Conservation (phyloP, 768 basidiomycete species). For the Lentinus tigrinus region DNA sequence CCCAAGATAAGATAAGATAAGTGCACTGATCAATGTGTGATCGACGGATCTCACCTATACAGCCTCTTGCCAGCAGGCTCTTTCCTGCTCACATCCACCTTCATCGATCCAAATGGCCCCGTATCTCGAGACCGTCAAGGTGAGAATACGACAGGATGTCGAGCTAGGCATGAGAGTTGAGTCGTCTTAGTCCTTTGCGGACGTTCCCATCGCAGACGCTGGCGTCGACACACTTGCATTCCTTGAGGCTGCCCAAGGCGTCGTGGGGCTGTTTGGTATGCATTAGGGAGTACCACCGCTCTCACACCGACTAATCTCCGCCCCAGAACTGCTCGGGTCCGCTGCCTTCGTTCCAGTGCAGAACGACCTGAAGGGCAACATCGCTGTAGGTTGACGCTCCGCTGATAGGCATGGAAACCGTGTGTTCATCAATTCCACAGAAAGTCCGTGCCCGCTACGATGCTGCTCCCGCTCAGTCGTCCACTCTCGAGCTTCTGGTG, state of each 20-base stretch:
- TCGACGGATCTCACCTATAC: constrained; percentile 2
- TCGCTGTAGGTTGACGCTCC: constrained; percentile 54
- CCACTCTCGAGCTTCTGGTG: constrained; percentile 82
- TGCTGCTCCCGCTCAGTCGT: constrained; percentile 58
- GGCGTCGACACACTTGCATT: constrained; percentile 89
- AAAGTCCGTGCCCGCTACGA: constrained; percentile 87
- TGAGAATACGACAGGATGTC: constrained; percentile 25
- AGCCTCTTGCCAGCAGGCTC: constrained; percentile 18
- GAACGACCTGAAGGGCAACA: constrained; percentile 88
- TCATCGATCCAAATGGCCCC: constrained; percentile 55
- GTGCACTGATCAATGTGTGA: not conserved
- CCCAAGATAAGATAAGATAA: constrained; percentile 20
- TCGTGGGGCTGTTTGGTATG: constrained; percentile 89
- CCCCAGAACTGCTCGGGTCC: constrained; percentile 79
- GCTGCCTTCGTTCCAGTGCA: constrained; percentile 83
- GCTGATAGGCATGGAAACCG: not conserved
- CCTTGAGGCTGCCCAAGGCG: constrained; percentile 83
- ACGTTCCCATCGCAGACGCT: constrained; percentile 81
- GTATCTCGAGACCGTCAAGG: constrained; percentile 71
- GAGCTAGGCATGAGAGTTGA: not conserved
- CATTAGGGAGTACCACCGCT: not conserved
- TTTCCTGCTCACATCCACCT: constrained; percentile 15
- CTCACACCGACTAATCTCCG: not conserved
- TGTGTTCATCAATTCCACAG: constrained; percentile 38
- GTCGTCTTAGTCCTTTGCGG: constrained; percentile 76